Base-by-base conservation (phyloP, 352 stramenopile genomes). In the Plasmopara halstedii region DNA sequence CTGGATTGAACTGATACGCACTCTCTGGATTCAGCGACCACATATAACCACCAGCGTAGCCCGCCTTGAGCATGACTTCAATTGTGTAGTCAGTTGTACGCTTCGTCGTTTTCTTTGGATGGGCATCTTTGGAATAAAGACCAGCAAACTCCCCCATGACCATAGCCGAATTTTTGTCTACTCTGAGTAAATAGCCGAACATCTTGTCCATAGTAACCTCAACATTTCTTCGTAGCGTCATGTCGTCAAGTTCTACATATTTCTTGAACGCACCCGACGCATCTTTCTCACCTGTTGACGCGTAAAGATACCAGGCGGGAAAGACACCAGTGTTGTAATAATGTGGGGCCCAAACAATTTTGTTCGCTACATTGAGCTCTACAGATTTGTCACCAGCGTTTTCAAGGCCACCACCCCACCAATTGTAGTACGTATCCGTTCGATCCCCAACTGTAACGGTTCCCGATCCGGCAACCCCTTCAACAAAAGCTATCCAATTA, bases 1-100 rank as follows among this genome's bases (percentile, higher is more conserved):
- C 67, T 1, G 75, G 72, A 43, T 88, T 85, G 64, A 66, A 84
- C 51, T 80, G 61, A 62, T 83, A 85, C 41, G 67, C 76, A 42
- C 65, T 80, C 53, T 85, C 73, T 0, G 76, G 71, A 23, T 86
- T 85, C 5, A 85, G 53, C 7, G 73, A 85, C 71, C 73, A 88
- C 73, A 88, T 85, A 57, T 83, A 88, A 6, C 69, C 74, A 5
- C 73, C 69, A 0, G 70, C 71, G 31, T 78, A 78, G 0, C 58
- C 58, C 0, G 60, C 46, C 22, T 80, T 56, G 4, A 82, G n/a
- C 59, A 84, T 79, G 6, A 75, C 51, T 14, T 82, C 46, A 23
- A 88, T 72, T 4, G 73, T 78, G 15, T 61, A 74, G 48, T 88
- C 77, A 1, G 70, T 86, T 15, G 66, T 69, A 21, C 75, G 73